A percentile compares a stretch with the other conserved stretches of the same genome.
These are phyloP conservation scores for Arctium minus DNA, from an alignment of 129 eudicot genomes.

Conservation along the genomic window DNA sequence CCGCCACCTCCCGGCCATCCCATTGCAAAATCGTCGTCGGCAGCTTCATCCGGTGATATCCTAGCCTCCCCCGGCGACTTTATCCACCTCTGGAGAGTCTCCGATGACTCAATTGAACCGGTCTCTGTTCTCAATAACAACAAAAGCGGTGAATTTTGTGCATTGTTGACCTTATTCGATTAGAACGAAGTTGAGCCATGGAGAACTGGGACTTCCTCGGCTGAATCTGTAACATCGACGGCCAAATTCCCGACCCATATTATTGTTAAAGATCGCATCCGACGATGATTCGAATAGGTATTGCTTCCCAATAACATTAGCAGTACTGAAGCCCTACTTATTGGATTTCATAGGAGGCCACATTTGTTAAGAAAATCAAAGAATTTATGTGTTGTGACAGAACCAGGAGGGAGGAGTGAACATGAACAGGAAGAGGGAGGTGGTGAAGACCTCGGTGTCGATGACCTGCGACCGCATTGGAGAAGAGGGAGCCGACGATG, in stretches of 20 bases:
- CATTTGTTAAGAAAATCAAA: slow-evolving; percentile 1
- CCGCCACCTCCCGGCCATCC: slow-evolving; percentile 22
- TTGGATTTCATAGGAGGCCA: slow-evolving; percentile 30
- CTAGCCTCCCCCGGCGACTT: slow-evolving; percentile 73
- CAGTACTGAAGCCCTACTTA: slow-evolving; percentile 12
- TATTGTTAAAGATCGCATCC: slow-evolving; percentile 38
- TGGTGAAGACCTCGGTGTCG: too few species aligned
- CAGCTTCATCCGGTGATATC: slow-evolving; percentile 47
- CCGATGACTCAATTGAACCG: slow-evolving; percentile 28
- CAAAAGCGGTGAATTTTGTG: slow-evolving; percentile 57
- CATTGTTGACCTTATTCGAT: slow-evolving; percentile 68
- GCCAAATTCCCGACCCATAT: slow-evolving; percentile 72
- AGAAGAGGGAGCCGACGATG: too few species aligned
- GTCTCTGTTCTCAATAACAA: slow-evolving; percentile 49
- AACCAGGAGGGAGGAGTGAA: too few species aligned
- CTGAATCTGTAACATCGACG: slow-evolving; percentile 54
- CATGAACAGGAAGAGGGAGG: too few species aligned
- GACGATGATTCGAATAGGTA: slow-evolving; percentile 23
- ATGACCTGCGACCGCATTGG: too few species aligned
- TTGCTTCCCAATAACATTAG: slow-evolving; percentile 11
- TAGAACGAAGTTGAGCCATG: slow-evolving; percentile 65
- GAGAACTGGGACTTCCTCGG: slow-evolving; percentile 59
- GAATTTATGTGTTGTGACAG: too few species aligned
- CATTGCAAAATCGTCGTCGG: slow-evolving; percentile 55
- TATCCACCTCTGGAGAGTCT: slow-evolving; percentile 52